Evolutionary conservation across 352 stramenopile genomes (phyloP).

Genomic region (Phytophthora pini): DNA sequence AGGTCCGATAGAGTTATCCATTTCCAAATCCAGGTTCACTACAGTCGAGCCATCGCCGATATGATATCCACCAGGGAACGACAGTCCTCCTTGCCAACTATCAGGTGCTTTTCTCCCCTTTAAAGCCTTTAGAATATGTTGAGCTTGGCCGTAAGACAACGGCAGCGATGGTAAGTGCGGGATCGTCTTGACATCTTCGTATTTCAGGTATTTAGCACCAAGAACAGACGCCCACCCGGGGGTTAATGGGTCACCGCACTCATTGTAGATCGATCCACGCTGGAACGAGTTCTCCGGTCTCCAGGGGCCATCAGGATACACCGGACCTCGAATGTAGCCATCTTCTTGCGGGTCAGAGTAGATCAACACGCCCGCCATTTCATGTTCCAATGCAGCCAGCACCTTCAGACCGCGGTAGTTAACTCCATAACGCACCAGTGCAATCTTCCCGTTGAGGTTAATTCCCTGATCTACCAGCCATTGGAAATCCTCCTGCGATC

Average conservation of each 20-base stretch:
- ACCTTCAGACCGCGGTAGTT: conserved; percentile 80
- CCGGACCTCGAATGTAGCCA: conserved; percentile 60
- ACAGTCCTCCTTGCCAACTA: conserved; percentile 65
- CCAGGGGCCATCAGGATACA: conserved; percentile 87
- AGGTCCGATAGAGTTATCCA: conserved; percentile 75
- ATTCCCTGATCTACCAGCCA: conserved; percentile 60
- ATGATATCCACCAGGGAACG: conserved; percentile 63
- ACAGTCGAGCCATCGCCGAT: conserved; percentile 71
- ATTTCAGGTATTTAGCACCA: conserved; percentile 43
- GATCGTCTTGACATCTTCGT: conserved; percentile 58
- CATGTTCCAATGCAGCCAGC: conserved; percentile 72
- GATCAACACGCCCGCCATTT: conserved; percentile 79
- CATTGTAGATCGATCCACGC: conserved; percentile 85
- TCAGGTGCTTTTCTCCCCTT: conserved; percentile 52
- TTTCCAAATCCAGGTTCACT: conserved; percentile 62
- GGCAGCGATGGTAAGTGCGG: conserved; percentile 75
- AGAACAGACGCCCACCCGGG: conserved; percentile 46
- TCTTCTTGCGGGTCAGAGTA: conserved; percentile 90
- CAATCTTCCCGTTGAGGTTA: conserved; percentile 79
- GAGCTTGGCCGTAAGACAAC: conserved; percentile 80
- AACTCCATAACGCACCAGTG: conserved; percentile 81
- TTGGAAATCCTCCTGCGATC: conserved; percentile 78
- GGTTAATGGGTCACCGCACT: conserved; percentile 78
- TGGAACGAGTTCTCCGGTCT: conserved; percentile 79
- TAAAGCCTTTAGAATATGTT: conserved; percentile 68